phyloP scores from a whole-genome alignment of 371 early-diverging fungal species.

The Fennellomyces sp. region DNA sequence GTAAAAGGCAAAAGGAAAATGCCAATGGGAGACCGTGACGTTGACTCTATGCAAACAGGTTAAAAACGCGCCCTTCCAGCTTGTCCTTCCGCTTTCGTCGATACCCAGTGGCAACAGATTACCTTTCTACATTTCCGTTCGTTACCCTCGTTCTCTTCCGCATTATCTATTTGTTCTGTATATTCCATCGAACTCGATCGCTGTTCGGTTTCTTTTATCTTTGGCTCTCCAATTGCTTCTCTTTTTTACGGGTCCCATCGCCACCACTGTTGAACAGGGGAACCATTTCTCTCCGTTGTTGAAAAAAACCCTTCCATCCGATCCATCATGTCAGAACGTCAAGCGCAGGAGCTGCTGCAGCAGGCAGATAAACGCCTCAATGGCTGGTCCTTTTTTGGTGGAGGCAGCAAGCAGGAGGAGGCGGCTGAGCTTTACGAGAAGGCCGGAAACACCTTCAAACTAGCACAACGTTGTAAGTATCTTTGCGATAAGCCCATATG shows the following conservation, averaged over 20 bases:
- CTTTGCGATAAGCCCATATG: no score
- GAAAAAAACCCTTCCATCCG: background rate
- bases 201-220: background rate
- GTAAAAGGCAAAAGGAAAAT: no score
- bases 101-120: background rate
- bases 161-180: background rate
- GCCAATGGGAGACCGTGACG: no score
- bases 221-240: background rate
- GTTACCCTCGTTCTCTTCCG: background rate
- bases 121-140: background rate
- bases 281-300: background rate
- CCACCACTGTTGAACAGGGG: background rate
- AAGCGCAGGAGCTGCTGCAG: conserved; percentile 71
- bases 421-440: conserved; percentile 90
- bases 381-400: conserved; percentile 82
- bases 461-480: conserved; percentile 83
- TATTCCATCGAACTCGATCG: background rate
- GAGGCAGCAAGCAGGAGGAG: conserved; percentile 85
- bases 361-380: conserved; percentile 78
- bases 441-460: conserved; percentile 90
- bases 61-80: no score
- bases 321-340: conserved; percentile 66
- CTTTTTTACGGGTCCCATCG: background rate
- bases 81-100: no score
- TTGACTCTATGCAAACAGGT: no score